Percentiles rank a stretch among this genome's conserved stretches.
These are phyloP conservation scores for Fusarium anthophilum DNA, from an alignment of 2,329 filamentous ascomycete species.

Conservation along the genomic window DNA sequence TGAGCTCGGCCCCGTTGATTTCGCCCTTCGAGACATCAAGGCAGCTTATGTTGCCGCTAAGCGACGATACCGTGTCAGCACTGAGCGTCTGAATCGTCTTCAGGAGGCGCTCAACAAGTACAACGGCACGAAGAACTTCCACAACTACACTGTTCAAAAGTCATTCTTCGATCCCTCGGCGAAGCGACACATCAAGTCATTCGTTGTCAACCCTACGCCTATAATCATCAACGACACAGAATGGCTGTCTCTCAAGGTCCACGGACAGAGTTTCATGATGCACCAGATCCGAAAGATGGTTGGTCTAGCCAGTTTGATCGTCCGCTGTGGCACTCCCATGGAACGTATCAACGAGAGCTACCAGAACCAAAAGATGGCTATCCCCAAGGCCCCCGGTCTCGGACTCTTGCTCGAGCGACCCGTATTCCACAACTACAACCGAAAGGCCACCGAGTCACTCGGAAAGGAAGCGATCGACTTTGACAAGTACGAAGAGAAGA, in stretches of 20 bases:
- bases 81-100: conserved; percentile 75
- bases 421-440: conserved; percentile 91
- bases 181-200: conserved; percentile 92
- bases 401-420: conserved; percentile 90
- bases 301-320: conserved; percentile 84
- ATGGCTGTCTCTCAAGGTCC: conserved; percentile 95
- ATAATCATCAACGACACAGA: conserved; percentile 91
- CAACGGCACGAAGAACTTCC: conserved; percentile 87
- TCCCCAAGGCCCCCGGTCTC: conserved; percentile 92
- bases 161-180: conserved; percentile 81
- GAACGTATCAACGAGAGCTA: conserved; percentile 80
- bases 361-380: conserved; percentile 76
- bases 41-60: conserved; percentile 84
- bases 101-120: conserved; percentile 80
- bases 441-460: conserved; percentile 70
- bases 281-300: conserved; percentile 99
- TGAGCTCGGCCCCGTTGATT: conserved; percentile 63
- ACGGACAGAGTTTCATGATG: conserved; percentile 99
- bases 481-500: conserved; percentile 76
- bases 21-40: conserved; percentile 78
- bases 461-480: conserved; percentile 80
- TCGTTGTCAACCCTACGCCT: conserved; percentile 78
- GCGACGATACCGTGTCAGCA: conserved; percentile 82
- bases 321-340: conserved; percentile 82
- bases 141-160: conserved; percentile 98